phyloP scores from a whole-genome alignment of 164 flowering plant species.

The Aristolochia contorta region DNA sequence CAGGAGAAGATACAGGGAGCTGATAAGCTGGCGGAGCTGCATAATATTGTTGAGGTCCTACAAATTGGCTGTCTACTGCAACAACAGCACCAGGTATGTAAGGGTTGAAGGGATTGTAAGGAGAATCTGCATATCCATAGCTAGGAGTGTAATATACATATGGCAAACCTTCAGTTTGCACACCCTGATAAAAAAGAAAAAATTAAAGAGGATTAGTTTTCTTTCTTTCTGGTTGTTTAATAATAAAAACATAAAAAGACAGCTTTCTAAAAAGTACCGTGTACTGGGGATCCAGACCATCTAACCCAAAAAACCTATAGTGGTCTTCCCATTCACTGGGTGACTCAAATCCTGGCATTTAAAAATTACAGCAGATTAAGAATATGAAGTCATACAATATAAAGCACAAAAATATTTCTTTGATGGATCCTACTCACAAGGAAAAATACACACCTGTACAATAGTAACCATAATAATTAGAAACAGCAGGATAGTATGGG shows the following conservation, averaged over 20 bases:
- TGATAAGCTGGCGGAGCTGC: slow-evolving; percentile 47
- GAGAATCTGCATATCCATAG: slow-evolving; percentile 79
- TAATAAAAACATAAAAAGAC: not conserved
- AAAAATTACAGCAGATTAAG: slow-evolving; percentile 1
- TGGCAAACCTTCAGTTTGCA: slow-evolving; percentile 60
- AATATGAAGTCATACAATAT: no score
- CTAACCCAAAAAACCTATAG: slow-evolving; percentile 52
- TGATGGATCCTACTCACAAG: no score
- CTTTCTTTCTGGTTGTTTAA: not conserved
- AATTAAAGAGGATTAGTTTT: no score
- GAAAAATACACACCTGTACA: slow-evolving; percentile 54
- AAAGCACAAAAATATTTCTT: no score
- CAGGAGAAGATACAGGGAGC: slow-evolving; percentile 29
- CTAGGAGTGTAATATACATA: slow-evolving; percentile 73
- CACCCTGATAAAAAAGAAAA: slow-evolving; percentile 38
- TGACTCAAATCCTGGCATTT: slow-evolving; percentile 55
- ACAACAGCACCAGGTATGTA: slow-evolving; percentile 76
- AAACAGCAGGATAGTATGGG: slow-evolving; percentile 55
- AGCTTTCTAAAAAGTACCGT: slow-evolving; percentile 34
- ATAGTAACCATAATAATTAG: slow-evolving; percentile 66
- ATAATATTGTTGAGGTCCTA: slow-evolving; percentile 56
- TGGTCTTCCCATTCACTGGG: slow-evolving; percentile 78
- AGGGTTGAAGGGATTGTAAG: slow-evolving; percentile 85
- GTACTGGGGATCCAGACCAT: slow-evolving; percentile 67
- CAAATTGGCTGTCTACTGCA: slow-evolving; percentile 51